Base-by-base conservation (phyloP, 139 green algal species). In the Klebsormidium nitens region DNA sequence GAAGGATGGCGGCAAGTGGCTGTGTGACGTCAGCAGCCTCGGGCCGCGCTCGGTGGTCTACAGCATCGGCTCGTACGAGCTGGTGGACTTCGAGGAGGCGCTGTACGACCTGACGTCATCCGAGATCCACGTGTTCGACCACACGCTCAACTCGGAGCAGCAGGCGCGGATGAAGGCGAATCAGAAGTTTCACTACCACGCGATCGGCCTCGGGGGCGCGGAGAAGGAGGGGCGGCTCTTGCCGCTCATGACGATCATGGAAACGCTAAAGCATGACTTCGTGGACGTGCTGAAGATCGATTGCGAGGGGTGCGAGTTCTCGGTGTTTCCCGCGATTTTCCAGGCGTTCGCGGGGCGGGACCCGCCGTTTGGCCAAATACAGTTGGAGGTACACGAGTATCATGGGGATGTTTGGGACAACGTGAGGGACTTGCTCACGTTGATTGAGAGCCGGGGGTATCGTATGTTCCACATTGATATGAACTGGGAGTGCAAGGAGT, bases 281-380 rank as follows among this genome's bases (percentile, higher is more conserved):
- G 57, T 74, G 23, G 66, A 74, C 42, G 66, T 74, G 39, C 57
- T 74, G 32, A 74, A 74, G 49, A 74, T 74, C 38, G 66, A 74
- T 34, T 74, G 66, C 31, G 66, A 74, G 50, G 48, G 48, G 17
- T 74, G 66, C 46, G 66, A 74, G 66, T 29, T 52, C 37, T 17
- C 37, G 8, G 58, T 74, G 39, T 6, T 74, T 4, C 26, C 11
- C 28, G 49, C 49, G 29, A 36, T 74, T 61, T 14, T 66, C 4
- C 29, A 66, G 23, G 59, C 5, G 3, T 14, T 34, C 11, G 59
- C 17, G 59, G 52, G 52, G 8, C 19, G 5, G n/a, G 29, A 31
- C 34, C 46, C 38, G 14, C 64, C 39, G 4, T 71, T 71, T 63
- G 64, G 64, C 32, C 64, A 71, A 17, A 52, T 52, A 14, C 44